Evolutionary conservation across 441 rosid genomes (phyloP).

Genomic region (Populus hybrid): DNA sequence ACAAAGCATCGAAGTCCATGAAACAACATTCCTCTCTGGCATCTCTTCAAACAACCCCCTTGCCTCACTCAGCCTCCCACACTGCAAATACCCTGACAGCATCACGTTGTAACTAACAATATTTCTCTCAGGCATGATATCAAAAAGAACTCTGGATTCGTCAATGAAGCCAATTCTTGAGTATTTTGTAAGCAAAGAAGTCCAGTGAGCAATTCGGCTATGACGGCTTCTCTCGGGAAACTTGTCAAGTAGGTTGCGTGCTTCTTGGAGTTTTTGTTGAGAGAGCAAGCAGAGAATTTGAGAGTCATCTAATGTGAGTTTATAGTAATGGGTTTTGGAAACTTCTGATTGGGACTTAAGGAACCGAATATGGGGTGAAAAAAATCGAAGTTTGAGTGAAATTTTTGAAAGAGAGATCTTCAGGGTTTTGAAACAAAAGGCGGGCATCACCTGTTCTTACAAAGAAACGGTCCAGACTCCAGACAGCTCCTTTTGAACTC

Average conservation of each 20-base stretch:
- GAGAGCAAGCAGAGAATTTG: conserved; percentile 36
- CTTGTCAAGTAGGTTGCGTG: conserved; percentile 55
- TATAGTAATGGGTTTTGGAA: conserved; percentile 19
- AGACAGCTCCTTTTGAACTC: background rate
- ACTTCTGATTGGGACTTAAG: conserved; percentile 19
- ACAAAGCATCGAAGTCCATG: conserved; percentile 72
- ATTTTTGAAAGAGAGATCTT: conserved; percentile 19
- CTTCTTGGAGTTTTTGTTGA: conserved; percentile 35
- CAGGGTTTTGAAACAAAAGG: conserved; percentile 17
- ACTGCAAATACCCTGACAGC: conserved; percentile 49
- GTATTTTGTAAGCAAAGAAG: conserved; percentile 54
- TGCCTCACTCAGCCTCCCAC: conserved; percentile 49
- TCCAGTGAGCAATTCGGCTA: conserved; percentile 47
- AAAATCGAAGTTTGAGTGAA: conserved; percentile 11
- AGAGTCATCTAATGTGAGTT: conserved; percentile 39
- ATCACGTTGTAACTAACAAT: conserved; percentile 68
- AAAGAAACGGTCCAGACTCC: background rate
- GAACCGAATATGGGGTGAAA: conserved; percentile 16
- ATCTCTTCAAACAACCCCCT: conserved; percentile 54
- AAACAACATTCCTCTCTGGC: conserved; percentile 70
- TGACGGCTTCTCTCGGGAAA: conserved; percentile 42
- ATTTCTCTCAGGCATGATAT: conserved; percentile 56
- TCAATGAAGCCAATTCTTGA: conserved; percentile 48
- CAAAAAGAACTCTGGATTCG: conserved; percentile 56
- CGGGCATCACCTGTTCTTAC: conserved; percentile 33